Conservation (phyloP, 75 land plant genomes). For the Cupressus sempervirens region DNA sequence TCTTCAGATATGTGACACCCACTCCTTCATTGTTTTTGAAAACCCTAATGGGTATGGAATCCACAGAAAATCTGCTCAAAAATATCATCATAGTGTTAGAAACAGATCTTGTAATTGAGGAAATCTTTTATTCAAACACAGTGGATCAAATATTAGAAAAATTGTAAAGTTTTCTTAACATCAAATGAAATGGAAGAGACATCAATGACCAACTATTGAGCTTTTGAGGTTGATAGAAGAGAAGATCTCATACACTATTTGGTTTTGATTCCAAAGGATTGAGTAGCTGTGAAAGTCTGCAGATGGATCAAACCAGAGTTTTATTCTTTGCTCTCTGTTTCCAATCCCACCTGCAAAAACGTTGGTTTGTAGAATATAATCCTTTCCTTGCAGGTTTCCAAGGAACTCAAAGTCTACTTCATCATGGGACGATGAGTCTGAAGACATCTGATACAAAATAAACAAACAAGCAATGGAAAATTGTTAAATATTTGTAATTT, state of each 20-base stretch:
- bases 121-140: too few species aligned
- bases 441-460: conserved; percentile 23
- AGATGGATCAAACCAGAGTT: conserved; percentile 65
- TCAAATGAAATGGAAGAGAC: neutral
- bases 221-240: neutral
- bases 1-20: conserved; percentile 35
- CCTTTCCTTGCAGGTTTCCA: conserved; percentile 37
- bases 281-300: conserved; percentile 44
- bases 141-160: too few species aligned
- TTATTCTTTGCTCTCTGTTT: conserved; percentile 45
- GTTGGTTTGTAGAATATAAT: conserved; percentile 49
- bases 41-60: conserved; percentile 57
- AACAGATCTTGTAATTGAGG: neutral
- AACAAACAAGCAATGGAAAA: too few species aligned
- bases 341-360: conserved; percentile 46
- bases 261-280: conserved; percentile 59
- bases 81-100: neutral
- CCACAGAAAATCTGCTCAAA: conserved; percentile 52
- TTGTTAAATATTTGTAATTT: too few species aligned
- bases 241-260: conserved; percentile 32
- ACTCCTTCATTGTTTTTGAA: conserved; percentile 43
- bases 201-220: neutral
- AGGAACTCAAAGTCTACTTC: conserved; percentile 71
- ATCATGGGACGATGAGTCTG: conserved; percentile 26
- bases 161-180: neutral